Percentiles rank a stretch among this genome's conserved stretches.
phyloP scores from a whole-genome alignment of 345 rosid species.

The Abelmoschus esculentus region DNA sequence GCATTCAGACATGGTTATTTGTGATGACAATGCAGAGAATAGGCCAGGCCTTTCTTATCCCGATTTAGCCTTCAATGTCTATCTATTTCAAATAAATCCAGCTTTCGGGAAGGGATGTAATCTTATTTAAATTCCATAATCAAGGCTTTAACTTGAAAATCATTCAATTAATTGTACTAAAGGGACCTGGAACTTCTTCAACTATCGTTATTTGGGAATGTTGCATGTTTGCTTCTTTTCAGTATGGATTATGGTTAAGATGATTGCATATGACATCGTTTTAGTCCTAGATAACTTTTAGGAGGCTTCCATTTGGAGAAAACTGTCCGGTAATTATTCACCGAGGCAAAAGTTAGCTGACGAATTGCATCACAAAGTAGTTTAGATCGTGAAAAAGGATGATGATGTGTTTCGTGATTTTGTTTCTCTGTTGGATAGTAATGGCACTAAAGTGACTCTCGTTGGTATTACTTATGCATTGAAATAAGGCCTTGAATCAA shows the following conservation, averaged over 20 bases:
- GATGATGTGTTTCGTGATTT: neutral
- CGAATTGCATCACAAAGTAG: neutral
- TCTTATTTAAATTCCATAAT: constrained; percentile 1
- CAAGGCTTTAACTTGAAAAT: neutral
- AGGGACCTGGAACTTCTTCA: neutral
- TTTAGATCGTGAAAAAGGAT: constrained; percentile 1
- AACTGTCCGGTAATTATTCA: neutral
- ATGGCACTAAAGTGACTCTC: neutral
- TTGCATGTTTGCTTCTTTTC: neutral
- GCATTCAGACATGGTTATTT: constrained; percentile 6
- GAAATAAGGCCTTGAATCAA: neutral
- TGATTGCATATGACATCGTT: neutral
- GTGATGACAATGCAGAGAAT: neutral
- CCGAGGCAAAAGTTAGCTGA: neutral
- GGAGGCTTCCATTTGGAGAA: neutral
- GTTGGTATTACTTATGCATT: neutral
- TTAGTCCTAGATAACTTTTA: neutral
- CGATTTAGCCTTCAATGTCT: constrained; percentile 1
- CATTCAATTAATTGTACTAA: neutral
- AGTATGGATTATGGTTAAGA: neutral
- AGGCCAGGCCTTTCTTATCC: neutral
- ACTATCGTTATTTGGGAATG: neutral
- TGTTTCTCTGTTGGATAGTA: neutral
- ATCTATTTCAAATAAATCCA: neutral
- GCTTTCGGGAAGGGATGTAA: neutral